Base-by-base conservation (phyloP, 2,329 filamentous ascomycete genomes). In the Metarhizium rileyi region DNA sequence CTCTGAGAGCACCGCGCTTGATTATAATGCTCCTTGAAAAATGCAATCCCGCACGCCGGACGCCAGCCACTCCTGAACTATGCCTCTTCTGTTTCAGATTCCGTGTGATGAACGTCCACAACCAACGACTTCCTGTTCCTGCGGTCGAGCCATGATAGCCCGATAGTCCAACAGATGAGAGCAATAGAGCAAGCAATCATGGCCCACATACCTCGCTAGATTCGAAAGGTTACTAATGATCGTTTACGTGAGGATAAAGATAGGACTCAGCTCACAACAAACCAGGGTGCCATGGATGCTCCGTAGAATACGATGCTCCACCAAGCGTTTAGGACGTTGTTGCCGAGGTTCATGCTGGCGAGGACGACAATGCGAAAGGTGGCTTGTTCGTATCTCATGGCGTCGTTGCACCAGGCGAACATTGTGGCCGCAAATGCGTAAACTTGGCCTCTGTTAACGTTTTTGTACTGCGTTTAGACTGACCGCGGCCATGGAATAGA, bases 351-450 rank as follows among this genome's bases (percentile, higher is more conserved):
- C 84, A 88, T 88, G 12, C 80, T 78, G 0, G 83, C 84, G 33
- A 88, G 75, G 0, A 87, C 83, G 1, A 87, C 74, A 2, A 76
- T 80, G 4, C 84, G 71, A 55, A 83, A 76, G 43, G 81, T 73
- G 20, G 77, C 75, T 52, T 85, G 78, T 56, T 86, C 77, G 49
- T 77, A 75, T 7, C 80, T 73, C 68, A 85, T 77, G 2, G 80
- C 78, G 57, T 87, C 84, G 56, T 88, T 87, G 22, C 81, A 84
- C 84, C 84, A 87, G 0, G 84, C 84, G 56, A 88, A 87, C 56
- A 87, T 87, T 0, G 80, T 84, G 1, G 84, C 83, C 63, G 88
- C 83, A 57, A 83, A 85, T 0, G 84, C 83, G 56, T 87, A 87
- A 0, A 86, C 80, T 52, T 16, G 6, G 14, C 1, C 12, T 0